phyloP scores from a whole-genome alignment of 2,329 filamentous ascomycete genomes.

The Lasiodiplodia gonubiensis region DNA sequence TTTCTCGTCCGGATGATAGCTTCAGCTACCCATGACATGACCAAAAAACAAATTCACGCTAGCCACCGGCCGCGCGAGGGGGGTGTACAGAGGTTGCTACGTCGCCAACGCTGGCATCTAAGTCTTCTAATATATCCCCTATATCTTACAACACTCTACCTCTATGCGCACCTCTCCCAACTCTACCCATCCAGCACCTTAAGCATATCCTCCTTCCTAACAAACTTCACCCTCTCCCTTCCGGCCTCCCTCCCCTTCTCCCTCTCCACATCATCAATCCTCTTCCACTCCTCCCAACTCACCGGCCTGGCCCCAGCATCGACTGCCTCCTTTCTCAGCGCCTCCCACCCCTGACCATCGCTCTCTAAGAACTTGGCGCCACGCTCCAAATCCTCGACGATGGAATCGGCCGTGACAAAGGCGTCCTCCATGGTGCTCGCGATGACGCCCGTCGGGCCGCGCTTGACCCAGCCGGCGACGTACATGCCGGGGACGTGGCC shows the following conservation, averaged over 20 bases:
- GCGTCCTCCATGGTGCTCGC: conserved; percentile 95
- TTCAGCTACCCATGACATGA: no score
- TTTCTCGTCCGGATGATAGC: no score
- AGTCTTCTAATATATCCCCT: not conserved
- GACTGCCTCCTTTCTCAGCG: conserved; percentile 66
- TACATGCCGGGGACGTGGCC: conserved; percentile 75
- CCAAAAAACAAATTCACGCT: no score
- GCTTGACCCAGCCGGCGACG: conserved; percentile 95
- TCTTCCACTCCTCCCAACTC: conserved; percentile 84
- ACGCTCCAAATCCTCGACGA: conserved; percentile 75
- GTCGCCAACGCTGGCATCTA: not conserved
- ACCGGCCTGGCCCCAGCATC: conserved; percentile 66
- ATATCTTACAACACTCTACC: not conserved
- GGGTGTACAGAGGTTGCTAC: not conserved
- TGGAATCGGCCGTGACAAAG: conserved; percentile 84
- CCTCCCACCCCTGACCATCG: conserved; percentile 74
- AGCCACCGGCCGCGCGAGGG: no score
- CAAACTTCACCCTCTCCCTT: conserved; percentile 77
- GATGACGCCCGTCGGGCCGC: conserved; percentile 92
- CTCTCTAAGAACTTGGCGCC: conserved; percentile 53
- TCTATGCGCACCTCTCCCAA: not conserved
- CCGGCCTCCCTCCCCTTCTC: conserved; percentile 68
- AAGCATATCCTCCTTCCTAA: conserved; percentile 64
- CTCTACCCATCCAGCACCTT: conserved; percentile 44
- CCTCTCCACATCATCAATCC: conserved; percentile 80